Evolutionary conservation across 78 protist genomes (phyloP).

Genomic region (Corallochytrium limacisporum): DNA sequence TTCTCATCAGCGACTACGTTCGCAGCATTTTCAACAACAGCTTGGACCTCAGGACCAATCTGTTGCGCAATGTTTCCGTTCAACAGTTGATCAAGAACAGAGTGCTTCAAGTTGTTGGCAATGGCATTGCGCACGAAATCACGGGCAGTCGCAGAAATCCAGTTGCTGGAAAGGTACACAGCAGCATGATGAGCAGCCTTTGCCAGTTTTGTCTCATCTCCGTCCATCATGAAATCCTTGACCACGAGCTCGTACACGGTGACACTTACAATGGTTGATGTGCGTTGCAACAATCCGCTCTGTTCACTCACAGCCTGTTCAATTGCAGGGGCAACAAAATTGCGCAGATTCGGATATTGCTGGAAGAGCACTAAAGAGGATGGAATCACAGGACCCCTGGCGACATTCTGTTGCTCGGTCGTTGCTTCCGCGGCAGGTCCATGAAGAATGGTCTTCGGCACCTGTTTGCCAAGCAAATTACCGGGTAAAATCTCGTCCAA

Average conservation of each 20-base stretch:
- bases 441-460: too few relatives aligned
- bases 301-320: slow-evolving; percentile 44
- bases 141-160: slow-evolving; percentile 83
- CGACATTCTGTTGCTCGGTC: not conserved
- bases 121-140: slow-evolving; percentile 76
- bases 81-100: slow-evolving; percentile 1
- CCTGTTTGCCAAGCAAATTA: too few relatives aligned
- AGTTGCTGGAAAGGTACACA: slow-evolving; percentile 64
- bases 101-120: slow-evolving; percentile 27
- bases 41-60: not conserved
- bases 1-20: slow-evolving; percentile 52
- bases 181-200: slow-evolving; percentile 73
- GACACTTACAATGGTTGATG: too few relatives aligned
- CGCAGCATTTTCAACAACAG: slow-evolving; percentile 38
- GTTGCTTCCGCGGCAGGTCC: not conserved
- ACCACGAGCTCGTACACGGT: slow-evolving; percentile 49
- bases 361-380: not conserved
- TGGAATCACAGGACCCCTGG: too few relatives aligned
- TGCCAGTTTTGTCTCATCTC: slow-evolving; percentile 65
- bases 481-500: slow-evolving; percentile 12
- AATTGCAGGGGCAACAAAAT: slow-evolving; percentile 43
- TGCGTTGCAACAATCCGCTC: not conserved
- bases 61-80: not conserved
- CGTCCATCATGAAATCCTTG: slow-evolving; percentile 90
- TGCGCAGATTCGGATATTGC: slow-evolving; percentile 14